Conservation (phyloP, 495 filamentous ascomycete genomes). For the Penicillium steckii region DNA sequence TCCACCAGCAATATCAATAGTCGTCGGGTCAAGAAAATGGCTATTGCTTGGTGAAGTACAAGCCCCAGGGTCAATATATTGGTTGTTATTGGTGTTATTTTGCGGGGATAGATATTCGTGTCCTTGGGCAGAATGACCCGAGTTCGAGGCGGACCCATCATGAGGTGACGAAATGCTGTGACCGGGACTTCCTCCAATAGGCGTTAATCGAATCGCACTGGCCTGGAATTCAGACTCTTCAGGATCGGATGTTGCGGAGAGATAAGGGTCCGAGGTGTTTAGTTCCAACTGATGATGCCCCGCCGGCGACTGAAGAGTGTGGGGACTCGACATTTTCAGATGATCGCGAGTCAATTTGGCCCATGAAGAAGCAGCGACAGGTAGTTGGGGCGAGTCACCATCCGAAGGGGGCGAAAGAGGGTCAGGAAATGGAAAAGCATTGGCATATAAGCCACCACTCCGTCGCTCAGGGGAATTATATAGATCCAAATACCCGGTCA, state of each 20-base stretch:
- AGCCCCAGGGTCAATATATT: slow-evolving; percentile 7
- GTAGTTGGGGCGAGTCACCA: slow-evolving; percentile 7
- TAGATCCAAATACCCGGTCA: slow-evolving; percentile 14
- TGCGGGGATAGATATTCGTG: slow-evolving; percentile 12
- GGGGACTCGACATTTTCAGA: slow-evolving; percentile 25
- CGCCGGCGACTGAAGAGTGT: slow-evolving; percentile 21
- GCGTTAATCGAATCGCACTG: slow-evolving; percentile 36
- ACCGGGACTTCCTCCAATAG: slow-evolving; percentile 21
- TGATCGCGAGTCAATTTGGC: slow-evolving; percentile 2
- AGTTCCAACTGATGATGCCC: slow-evolving; percentile 17
- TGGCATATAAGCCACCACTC: slow-evolving; percentile 7
- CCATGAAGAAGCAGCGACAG: slow-evolving; percentile 9
- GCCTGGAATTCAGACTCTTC: slow-evolving; percentile 39
- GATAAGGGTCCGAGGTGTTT: slow-evolving; percentile 36
- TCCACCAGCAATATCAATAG: slow-evolving; percentile 17
- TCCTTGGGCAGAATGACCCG: slow-evolving; percentile 14
- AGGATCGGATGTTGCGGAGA: slow-evolving; percentile 38
- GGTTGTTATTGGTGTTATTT: slow-evolving; percentile 9
- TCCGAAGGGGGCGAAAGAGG: slow-evolving; percentile 22
- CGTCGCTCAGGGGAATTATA: slow-evolving; percentile 12
- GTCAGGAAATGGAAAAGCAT: slow-evolving; percentile 16
- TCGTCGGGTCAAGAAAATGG: slow-evolving; percentile 15
- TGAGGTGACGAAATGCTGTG: slow-evolving; percentile 14
- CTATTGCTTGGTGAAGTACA: slow-evolving; percentile 10
- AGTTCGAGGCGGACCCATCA: slow-evolving; percentile 7